Percentiles rank a stretch among this genome's conserved stretches.
These are phyloP conservation scores for Populus hybrid DNA, from an alignment of 441 rosid species.

Conservation along the genomic window DNA sequence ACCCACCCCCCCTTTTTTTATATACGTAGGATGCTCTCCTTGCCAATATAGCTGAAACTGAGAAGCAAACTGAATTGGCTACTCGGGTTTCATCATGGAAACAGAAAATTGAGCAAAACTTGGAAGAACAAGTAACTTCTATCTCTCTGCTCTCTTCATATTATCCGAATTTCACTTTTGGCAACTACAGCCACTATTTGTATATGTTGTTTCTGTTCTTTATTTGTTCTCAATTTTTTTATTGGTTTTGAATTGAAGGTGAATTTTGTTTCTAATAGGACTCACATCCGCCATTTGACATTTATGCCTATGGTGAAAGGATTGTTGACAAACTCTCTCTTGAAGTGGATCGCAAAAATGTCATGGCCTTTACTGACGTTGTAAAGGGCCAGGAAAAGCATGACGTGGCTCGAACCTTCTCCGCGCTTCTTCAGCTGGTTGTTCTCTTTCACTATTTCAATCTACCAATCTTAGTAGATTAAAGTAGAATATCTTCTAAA, in stretches of 20 bases:
- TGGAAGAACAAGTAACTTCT: constrained; percentile 78
- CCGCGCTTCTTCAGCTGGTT: constrained; percentile 97
- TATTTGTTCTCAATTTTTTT: neutral
- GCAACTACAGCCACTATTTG: neutral
- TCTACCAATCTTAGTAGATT: neutral
- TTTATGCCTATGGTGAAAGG: constrained; percentile 71
- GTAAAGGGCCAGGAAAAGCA: constrained; percentile 79
- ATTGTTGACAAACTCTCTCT: constrained; percentile 55
- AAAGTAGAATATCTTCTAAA: neutral
- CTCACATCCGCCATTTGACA: constrained; percentile 77
- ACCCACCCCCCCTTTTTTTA: neutral
- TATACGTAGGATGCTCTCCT: constrained; percentile 78
- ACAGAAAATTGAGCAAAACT: constrained; percentile 82
- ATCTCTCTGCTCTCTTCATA: neutral
- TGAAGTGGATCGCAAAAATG: constrained; percentile 35
- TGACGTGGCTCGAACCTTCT: constrained; percentile 84
- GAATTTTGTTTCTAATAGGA: constrained; percentile 44
- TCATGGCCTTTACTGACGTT: constrained; percentile 51
- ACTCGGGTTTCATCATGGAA: constrained; percentile 90
- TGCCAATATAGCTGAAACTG: constrained; percentile 84
- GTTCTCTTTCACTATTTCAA: neutral
- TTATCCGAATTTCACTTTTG: neutral
- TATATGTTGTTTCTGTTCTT: neutral
- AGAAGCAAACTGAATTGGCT: constrained; percentile 87
- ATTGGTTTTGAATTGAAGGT: constrained; percentile 11